phyloP scores from a whole-genome alignment of 2,329 filamentous ascomycete genomes.

The Colletotrichum sp. region DNA sequence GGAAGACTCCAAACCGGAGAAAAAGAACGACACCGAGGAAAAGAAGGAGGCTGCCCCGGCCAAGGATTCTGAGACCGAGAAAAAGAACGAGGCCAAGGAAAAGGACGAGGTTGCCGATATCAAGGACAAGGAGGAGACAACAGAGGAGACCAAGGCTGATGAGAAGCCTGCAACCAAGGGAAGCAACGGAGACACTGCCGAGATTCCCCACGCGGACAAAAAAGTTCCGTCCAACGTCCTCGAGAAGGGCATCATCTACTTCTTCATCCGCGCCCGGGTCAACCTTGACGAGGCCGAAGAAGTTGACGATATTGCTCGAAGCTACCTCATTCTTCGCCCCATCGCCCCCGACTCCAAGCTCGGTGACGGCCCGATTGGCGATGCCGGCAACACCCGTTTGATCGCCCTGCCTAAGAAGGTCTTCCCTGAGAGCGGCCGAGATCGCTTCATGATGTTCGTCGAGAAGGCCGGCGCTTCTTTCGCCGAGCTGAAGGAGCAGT shows the following conservation, averaged over 20 bases:
- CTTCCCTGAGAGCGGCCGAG: constrained; percentile 70
- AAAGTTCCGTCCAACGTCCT: constrained; percentile 57
- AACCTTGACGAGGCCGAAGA: constrained; percentile 71
- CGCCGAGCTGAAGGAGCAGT: constrained; percentile 72
- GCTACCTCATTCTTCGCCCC: constrained; percentile 80
- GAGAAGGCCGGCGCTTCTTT: constrained; percentile 74
- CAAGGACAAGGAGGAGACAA: not conserved
- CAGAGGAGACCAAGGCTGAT: not conserved
- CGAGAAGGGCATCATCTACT: constrained; percentile 90
- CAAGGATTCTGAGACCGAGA: not conserved
- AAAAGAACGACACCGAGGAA: not conserved
- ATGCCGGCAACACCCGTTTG: constrained; percentile 69
- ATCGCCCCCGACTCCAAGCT: constrained; percentile 73
- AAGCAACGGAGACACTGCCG: not conserved
- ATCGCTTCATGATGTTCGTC: constrained; percentile 83
- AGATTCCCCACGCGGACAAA: constrained; percentile 4
- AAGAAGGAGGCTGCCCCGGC: not conserved
- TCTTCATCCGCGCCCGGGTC: constrained; percentile 84
- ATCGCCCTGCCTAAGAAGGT: constrained; percentile 85
- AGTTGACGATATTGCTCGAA: constrained; percentile 76
- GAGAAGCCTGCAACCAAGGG: not conserved
- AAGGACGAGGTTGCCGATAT: not conserved
- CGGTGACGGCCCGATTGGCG: constrained; percentile 51
- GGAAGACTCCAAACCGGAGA: not conserved
- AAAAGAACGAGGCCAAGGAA: not conserved